These are phyloP conservation scores for Hortiboletus campestris DNA, from an alignment of 768 basidiomycete genomes.

Conservation along the genomic window DNA sequence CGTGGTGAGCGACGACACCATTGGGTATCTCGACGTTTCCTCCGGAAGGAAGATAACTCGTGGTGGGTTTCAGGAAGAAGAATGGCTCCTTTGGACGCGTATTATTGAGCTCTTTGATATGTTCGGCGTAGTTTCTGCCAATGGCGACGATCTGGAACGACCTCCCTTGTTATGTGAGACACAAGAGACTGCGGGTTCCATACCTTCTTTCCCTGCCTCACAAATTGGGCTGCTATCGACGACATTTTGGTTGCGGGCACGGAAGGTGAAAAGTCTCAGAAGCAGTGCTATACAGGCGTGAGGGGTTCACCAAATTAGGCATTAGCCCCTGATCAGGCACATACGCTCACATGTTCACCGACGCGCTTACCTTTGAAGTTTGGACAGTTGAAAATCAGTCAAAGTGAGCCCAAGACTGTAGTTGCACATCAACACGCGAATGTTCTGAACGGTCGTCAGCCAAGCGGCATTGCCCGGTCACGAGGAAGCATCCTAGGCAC, in stretches of 20 bases:
- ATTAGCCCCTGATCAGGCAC: neutral
- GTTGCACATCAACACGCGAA: neutral
- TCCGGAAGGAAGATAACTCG: constrained; percentile 76
- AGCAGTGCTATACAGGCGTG: neutral
- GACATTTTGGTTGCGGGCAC: constrained; percentile 26
- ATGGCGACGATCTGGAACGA: constrained; percentile 82
- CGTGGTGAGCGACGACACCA: constrained; percentile 85
- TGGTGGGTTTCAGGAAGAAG: constrained; percentile 97
- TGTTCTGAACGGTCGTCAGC: too few relatives aligned
- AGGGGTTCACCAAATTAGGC: neutral
- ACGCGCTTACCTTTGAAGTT: neutral
- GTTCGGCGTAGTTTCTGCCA: constrained; percentile 90
- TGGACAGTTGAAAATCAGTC: neutral
- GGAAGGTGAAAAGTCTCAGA: neutral
- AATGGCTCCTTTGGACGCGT: constrained; percentile 87
- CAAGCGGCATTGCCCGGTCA: neutral
- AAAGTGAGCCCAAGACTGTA: too few relatives aligned
- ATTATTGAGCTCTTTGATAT: constrained; percentile 91
- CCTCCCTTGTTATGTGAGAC: neutral
- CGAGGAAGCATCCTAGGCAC: neutral
- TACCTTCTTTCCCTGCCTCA: constrained; percentile 49
- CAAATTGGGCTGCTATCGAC: constrained; percentile 39
- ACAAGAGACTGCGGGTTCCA: neutral
- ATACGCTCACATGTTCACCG: neutral
- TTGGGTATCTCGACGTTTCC: constrained; percentile 83